phyloP scores from a whole-genome alignment of 2,329 filamentous ascomycete genomes.

The Trichoderma koningii region DNA sequence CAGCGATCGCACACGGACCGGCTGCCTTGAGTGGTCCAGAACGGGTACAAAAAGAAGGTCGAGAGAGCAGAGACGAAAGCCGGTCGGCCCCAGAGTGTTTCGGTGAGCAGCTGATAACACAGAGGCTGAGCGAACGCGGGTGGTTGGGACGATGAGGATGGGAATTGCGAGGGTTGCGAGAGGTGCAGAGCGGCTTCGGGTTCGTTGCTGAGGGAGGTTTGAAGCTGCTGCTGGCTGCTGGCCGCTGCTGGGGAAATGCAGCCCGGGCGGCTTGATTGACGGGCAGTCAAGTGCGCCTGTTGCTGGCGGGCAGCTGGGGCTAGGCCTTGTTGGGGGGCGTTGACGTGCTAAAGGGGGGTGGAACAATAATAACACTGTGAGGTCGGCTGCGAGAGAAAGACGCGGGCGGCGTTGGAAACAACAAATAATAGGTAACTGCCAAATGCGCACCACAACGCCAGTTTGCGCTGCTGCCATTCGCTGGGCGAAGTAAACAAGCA shows the following conservation, averaged over 20 bases:
- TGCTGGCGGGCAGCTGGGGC: slow-evolving; percentile 24
- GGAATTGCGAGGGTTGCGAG: slow-evolving; percentile 26
- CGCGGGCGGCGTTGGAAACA: slow-evolving; percentile 23
- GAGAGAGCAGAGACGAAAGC: background rate
- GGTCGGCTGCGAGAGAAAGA: slow-evolving; percentile 3
- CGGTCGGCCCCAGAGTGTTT: background rate
- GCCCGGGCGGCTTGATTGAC: too few species aligned
- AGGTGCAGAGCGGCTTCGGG: slow-evolving; percentile 1
- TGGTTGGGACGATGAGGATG: slow-evolving; percentile 30
- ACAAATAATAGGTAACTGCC: slow-evolving; percentile 3
- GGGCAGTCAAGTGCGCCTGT: slow-evolving; percentile 23
- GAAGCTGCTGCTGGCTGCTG: slow-evolving; percentile 25
- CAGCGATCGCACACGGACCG: slow-evolving; percentile 12
- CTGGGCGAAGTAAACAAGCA: background rate
- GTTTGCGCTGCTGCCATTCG: slow-evolving; percentile 19
- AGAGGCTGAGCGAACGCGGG: slow-evolving; percentile 1
- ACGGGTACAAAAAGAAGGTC: slow-evolving; percentile 14
- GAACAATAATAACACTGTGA: slow-evolving; percentile 22
- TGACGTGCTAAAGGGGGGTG: slow-evolving; percentile 28
- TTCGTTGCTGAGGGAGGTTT: slow-evolving; percentile 35
- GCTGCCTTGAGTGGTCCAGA: slow-evolving; percentile 1
- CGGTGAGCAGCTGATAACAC: background rate
- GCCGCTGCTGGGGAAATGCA: slow-evolving; percentile 14
- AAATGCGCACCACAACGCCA: slow-evolving; percentile 13
- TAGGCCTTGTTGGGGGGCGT: slow-evolving; percentile 28